A percentile compares a stretch with the other conserved stretches of the same genome.
Evolutionary conservation across 768 basidiomycete genomes (phyloP).

Genomic region (Phaeolepiota aurea): DNA sequence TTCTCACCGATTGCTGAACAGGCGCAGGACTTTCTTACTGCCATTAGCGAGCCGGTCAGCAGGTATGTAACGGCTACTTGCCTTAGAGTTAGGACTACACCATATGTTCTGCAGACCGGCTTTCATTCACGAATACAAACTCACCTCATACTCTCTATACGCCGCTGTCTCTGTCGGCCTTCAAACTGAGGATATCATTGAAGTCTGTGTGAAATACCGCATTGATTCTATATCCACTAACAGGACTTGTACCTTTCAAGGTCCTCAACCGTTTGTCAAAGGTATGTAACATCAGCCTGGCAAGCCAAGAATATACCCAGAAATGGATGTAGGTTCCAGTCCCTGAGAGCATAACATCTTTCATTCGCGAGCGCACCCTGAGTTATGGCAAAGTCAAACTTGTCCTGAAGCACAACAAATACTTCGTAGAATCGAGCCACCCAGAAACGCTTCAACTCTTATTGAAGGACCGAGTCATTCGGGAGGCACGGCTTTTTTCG

Average conservation of each 20-base stretch:
- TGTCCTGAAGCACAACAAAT: constrained; percentile 95
- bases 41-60: constrained; percentile 97
- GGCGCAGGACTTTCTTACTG: constrained; percentile 96
- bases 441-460: constrained; percentile 87
- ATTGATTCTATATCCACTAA: constrained; percentile 15
- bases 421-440: constrained; percentile 93
- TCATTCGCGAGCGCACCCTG: constrained; percentile 88
- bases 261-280: constrained; percentile 78
- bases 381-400: constrained; percentile 99
- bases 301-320: constrained; percentile 2
- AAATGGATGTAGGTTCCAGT: constrained; percentile 69
- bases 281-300: constrained; percentile 26
- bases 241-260: constrained; percentile 28
- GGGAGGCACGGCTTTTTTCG: constrained; percentile 75
- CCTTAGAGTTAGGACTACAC: constrained; percentile 21
- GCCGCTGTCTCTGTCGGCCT: constrained; percentile 98
- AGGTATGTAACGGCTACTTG: constrained; percentile 56
- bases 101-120: constrained; percentile 59
- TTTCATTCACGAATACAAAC: constrained; percentile 98
- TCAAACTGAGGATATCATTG: constrained; percentile 97
- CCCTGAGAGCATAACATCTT: constrained; percentile 74
- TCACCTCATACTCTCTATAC: constrained; percentile 96
- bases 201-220: constrained; percentile 50
- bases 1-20: constrained; percentile 97
- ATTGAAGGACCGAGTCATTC: constrained; percentile 79